Conservation (phyloP, 2,329 filamentous ascomycete genomes). For the Fusarium liriodendri region DNA sequence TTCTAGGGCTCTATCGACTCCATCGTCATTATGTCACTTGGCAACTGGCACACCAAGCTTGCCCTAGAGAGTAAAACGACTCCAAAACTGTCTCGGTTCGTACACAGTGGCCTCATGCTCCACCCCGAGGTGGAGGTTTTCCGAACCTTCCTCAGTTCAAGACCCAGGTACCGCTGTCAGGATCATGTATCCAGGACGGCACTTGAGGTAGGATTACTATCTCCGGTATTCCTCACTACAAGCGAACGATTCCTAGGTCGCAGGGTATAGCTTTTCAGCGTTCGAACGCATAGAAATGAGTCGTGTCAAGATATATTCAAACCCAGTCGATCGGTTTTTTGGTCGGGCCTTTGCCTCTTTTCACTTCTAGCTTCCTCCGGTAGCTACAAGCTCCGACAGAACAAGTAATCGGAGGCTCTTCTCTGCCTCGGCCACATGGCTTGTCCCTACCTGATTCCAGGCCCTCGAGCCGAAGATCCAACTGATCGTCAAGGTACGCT, state of each 20-base stretch:
- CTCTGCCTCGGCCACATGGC: not conserved
- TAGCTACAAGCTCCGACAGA: not conserved
- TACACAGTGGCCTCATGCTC: constrained; percentile 26
- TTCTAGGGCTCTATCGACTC: not conserved
- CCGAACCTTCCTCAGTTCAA: constrained; percentile 4
- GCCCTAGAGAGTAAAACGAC: not conserved
- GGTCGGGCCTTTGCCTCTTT: not conserved
- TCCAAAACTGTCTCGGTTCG: constrained; percentile 2
- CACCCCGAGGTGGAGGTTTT: constrained; percentile 28
- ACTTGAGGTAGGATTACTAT: constrained; percentile 5
- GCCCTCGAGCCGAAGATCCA: not conserved
- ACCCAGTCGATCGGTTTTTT: not conserved
- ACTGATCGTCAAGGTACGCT: not conserved
- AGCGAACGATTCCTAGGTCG: not conserved
- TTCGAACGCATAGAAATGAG: not conserved
- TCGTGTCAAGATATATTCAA: not conserved
- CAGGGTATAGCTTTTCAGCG: not conserved
- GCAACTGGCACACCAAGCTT: not conserved
- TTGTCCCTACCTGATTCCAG: not conserved
- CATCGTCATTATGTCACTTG: not conserved
- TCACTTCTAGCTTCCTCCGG: not conserved
- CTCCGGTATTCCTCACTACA: not conserved
- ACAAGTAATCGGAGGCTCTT: not conserved
- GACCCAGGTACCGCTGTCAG: constrained; percentile 22
- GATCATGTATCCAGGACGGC: constrained; percentile 21